A percentile compares a stretch with the other conserved stretches of the same genome.
Conservation (phyloP, 306 rosid genomes). For the Pueraria montana region DNA sequence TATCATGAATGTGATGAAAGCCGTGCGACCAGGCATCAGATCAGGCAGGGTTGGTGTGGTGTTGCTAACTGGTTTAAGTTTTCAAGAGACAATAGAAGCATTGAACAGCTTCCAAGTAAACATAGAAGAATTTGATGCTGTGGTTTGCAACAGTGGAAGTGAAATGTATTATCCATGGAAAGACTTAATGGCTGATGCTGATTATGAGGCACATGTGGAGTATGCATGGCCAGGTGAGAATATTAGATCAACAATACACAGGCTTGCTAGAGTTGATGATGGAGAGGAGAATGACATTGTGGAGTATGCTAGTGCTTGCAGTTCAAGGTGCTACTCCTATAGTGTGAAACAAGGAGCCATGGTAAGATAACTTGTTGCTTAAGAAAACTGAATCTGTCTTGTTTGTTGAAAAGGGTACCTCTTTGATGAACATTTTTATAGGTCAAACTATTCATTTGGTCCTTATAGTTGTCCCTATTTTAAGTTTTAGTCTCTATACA, state of each 20-base stretch:
- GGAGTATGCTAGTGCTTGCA: conserved; percentile 59
- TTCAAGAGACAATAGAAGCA: conserved; percentile 70
- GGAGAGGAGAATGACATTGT: conserved; percentile 60
- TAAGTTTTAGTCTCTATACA: not conserved
- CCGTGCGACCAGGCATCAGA: conserved; percentile 53
- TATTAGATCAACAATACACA: conserved; percentile 67
- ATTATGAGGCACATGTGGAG: conserved; percentile 77
- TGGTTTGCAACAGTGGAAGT: conserved; percentile 82
- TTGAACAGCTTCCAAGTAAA: conserved; percentile 61
- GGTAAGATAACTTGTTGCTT: conserved; percentile 53
- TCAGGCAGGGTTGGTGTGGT: conserved; percentile 66
- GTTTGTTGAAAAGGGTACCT: not conserved
- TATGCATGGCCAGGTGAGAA: conserved; percentile 84
- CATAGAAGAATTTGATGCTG: conserved; percentile 73
- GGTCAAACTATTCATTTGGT: not conserved
- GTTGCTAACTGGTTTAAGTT: conserved; percentile 68
- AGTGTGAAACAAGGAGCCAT: conserved; percentile 56
- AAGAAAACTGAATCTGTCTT: conserved; percentile 13
- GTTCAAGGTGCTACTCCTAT: conserved; percentile 77
- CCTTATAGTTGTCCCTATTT: not conserved
- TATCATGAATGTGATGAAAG: conserved; percentile 60
- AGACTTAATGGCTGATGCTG: conserved; percentile 69
- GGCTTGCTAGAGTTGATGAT: conserved; percentile 70
- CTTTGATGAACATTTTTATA: not conserved
- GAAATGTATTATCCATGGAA: conserved; percentile 87